Evolutionary conservation across 2,329 filamentous ascomycete species (phyloP), one percentile per base, ranked within the genome.

Genomic region (Paecilomyces formosus): DNA sequence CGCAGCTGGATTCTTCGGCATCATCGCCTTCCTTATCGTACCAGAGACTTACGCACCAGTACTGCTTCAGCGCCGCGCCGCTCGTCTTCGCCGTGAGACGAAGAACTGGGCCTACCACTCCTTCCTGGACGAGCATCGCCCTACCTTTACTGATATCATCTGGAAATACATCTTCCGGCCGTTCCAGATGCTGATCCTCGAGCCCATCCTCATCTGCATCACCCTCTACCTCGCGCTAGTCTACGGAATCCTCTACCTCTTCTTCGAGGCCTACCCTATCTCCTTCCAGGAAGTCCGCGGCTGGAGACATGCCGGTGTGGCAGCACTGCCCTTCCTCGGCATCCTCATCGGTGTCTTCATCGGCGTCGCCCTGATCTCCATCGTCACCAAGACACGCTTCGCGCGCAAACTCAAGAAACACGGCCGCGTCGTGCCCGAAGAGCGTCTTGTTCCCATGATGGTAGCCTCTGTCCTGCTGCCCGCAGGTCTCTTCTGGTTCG

Each of bases 21-120:
- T 74, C 2, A 54, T 82, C 15, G 77, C 73, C 0, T 61, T 80
- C n/a, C 55, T 81, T 51, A 61, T 79, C 31, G 69, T 84, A 0
- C 78, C 77, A 0, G 83, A 85, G 66, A 80, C 82, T 0, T 83
- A 77, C 33, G 73, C 71, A 0, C 74, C 77, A 0, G 71, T 76
- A 1, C 69, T 86, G 18, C 73, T 85, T 4, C 72, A 79, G 58
- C 66, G 68, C 2, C 77, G 79, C 54, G 83, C 83, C 3, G 71
- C 69, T 13, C 71, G 72, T 3, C 66, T 84, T 3, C 78, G 83
- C 8, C 69, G 70, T 54, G 74, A 75, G 62, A 83, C 78, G 2
- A 65, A 72, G 39, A 80, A 82, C 62, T 78, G 74, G 75, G 76
- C 76, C 0, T 58, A 79, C 0, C 76, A 80, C 62, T 72, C 78